phyloP scores from a whole-genome alignment of 2,329 filamentous ascomycete genomes.

The Raffaelea albimanens region DNA sequence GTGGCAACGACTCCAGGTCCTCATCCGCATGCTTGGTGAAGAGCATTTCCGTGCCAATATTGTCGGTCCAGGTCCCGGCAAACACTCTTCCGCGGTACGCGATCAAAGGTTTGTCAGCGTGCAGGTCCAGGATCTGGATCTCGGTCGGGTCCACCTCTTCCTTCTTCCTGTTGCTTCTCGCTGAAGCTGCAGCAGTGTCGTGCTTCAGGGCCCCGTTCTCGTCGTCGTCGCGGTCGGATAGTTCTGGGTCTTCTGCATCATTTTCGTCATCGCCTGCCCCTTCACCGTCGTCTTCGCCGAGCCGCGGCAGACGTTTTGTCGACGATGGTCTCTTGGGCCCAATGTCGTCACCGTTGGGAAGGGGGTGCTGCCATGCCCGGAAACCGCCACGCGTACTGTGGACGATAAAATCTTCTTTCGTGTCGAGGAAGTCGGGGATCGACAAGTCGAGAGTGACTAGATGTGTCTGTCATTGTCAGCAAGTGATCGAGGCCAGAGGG shows the following conservation, averaged over 20 bases:
- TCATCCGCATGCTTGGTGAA: conserved; percentile 40
- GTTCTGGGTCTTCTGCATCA: neutral
- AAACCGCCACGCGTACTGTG: conserved; percentile 35
- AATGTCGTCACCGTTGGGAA: conserved; percentile 8
- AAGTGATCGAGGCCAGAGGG: neutral
- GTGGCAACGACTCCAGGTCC: neutral
- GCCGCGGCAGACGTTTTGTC: too few species aligned
- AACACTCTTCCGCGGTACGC: conserved; percentile 73
- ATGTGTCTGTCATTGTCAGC: conserved; percentile 38
- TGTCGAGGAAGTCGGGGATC: conserved; percentile 44
- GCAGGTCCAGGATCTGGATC: conserved; percentile 77
- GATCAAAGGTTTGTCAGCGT: conserved; percentile 66
- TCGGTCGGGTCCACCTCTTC: conserved; percentile 21
- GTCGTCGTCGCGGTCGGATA: neutral
- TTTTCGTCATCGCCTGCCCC: neutral
- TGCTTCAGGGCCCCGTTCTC: conserved; percentile 23
- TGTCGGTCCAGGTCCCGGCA: conserved; percentile 70
- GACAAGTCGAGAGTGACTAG: conserved; percentile 57
- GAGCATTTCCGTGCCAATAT: conserved; percentile 76
- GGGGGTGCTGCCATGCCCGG: conserved; percentile 26
- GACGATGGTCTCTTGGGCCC: too few species aligned
- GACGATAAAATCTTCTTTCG: conserved; percentile 27
- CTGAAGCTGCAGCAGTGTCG: neutral
- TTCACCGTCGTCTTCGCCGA: conserved; percentile 4
- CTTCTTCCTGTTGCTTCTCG: conserved; percentile 8